Conservation (phyloP, 306 rosid genomes). For the Nissolia schottii region DNA sequence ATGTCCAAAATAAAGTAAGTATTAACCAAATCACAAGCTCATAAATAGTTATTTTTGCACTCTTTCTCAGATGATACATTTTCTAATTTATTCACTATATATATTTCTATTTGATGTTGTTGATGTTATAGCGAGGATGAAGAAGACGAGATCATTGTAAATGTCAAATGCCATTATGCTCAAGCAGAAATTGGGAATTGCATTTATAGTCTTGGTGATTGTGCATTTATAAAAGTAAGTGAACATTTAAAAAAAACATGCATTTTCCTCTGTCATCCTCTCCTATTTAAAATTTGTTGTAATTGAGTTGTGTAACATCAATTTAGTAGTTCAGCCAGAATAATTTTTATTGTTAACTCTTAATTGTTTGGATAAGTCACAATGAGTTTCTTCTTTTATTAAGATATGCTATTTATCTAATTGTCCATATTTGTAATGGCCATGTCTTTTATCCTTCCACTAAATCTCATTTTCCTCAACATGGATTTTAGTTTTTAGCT, state of each 20-base stretch:
- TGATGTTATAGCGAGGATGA: conserved; percentile 57
- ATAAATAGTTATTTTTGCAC: background rate
- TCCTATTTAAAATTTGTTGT: background rate
- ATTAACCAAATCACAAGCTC: background rate
- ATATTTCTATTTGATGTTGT: background rate
- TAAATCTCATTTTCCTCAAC: background rate
- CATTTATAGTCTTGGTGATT: conserved; percentile 74
- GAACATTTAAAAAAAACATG: background rate
- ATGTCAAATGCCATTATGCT: conserved; percentile 81
- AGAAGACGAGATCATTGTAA: conserved; percentile 63
- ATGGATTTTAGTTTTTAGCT: background rate
- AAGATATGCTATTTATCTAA: background rate
- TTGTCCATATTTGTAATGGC: background rate
- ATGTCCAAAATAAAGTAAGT: conserved; percentile 56
- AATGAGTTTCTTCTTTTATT: background rate
- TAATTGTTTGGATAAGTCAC: background rate
- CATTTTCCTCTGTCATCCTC: conserved; percentile 10
- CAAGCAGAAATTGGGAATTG: conserved; percentile 53
- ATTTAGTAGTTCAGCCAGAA: background rate
- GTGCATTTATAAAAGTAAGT: conserved; percentile 72
- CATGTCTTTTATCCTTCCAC: background rate
- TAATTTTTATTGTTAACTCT: background rate
- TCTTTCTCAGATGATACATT: conserved; percentile 1
- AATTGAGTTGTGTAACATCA: background rate
- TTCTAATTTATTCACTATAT: conserved; percentile 3